Base-by-base conservation (phyloP, 2,329 filamentous ascomycete species). In the Clarireedia hainanense region DNA sequence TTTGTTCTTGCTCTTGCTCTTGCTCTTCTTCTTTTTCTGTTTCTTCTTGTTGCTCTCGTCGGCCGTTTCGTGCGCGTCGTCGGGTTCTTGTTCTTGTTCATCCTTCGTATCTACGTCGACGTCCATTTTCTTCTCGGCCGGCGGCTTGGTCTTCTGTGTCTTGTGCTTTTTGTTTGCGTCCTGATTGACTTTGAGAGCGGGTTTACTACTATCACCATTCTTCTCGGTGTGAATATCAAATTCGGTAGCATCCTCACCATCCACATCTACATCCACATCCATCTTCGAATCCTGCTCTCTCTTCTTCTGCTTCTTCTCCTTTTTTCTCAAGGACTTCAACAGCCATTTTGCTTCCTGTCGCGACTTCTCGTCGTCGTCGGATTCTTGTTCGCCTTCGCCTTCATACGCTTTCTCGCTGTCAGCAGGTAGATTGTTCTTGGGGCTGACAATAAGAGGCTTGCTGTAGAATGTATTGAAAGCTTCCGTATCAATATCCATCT, bases 401-500 rank as follows among this genome's bases (percentile, higher is more conserved):
- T 55, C 52, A 50, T 55, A 55, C 42, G 39, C 52, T 23, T 50
- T 37, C 27, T 55, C 52, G 10, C 20, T 43, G 24, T 55, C 46
- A n/a, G 27, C 34, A 15, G 17, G 46, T 34, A 4, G 4, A 24
- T 37, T 55, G 23, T 40, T 39, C 26, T 50, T 55, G 5, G 52
- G 34, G 14, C 26, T 50, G 17, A 27, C 26, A 24, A 50, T 39
- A 23, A 50, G 5, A 20, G 52, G 52, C n/a, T 55, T 55, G 52
- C 52, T 55, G 52, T 39, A 42, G 26, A 55, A 55, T 23, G 42
- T 24, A 43, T 49, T 55, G 52, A 55, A 50, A 42, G 39, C 46
- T 43, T 43, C 52, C 17, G 26, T 47, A 3, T 55, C 52, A 14
- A 50, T 37, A 14, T 55, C 52, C 52, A 55, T 55, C 15, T 55